Evolutionary conservation across 1,139 yeast species (phyloP).

Genomic region (Suhomyces choctaworum): DNA sequence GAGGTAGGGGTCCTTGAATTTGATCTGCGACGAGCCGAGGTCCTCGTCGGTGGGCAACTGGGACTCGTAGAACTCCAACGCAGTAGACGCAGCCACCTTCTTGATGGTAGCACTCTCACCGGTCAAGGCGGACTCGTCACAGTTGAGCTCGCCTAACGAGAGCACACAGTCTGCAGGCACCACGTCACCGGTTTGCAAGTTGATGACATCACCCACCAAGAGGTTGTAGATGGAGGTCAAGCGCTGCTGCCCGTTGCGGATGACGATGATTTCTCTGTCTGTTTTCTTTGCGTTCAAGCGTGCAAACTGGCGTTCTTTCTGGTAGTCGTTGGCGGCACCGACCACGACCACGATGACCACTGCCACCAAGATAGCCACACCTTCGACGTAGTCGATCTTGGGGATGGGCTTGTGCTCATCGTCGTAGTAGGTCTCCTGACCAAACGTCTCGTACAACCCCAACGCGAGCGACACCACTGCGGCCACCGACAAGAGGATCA

Average conservation of each 20-base stretch:
- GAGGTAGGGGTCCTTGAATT: constrained; percentile 71
- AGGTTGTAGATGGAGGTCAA: constrained; percentile 74
- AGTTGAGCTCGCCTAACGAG: constrained; percentile 75
- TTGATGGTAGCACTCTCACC: constrained; percentile 88
- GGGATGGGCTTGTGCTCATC: constrained; percentile 75
- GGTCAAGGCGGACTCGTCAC: constrained; percentile 90
- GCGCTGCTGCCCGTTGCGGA: constrained; percentile 69
- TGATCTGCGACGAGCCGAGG: constrained; percentile 46
- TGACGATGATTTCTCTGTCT: constrained; percentile 75
- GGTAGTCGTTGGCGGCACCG: constrained; percentile 93
- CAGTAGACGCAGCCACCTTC: constrained; percentile 58
- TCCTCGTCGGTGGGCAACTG: constrained; percentile 43
- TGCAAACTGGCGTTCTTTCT: constrained; percentile 92
- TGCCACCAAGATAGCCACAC: constrained; percentile 94
- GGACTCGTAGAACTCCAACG: constrained; percentile 35
- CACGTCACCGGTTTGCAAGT: constrained; percentile 90
- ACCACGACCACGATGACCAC: constrained; percentile 87
- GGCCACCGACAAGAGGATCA: constrained; percentile 79
- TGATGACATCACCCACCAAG: constrained; percentile 81
- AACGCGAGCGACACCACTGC: constrained; percentile 87
- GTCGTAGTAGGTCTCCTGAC: constrained; percentile 75
- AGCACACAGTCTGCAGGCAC: constrained; percentile 86
- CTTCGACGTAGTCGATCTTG: constrained; percentile 96
- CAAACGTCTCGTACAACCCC: constrained; percentile 91
- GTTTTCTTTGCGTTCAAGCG: constrained; percentile 84